Evolutionary conservation across 108 stramenopile species (phyloP), one percentile per base, ranked within the genome.

Genomic region (Pelagomonas calceolata): DNA sequence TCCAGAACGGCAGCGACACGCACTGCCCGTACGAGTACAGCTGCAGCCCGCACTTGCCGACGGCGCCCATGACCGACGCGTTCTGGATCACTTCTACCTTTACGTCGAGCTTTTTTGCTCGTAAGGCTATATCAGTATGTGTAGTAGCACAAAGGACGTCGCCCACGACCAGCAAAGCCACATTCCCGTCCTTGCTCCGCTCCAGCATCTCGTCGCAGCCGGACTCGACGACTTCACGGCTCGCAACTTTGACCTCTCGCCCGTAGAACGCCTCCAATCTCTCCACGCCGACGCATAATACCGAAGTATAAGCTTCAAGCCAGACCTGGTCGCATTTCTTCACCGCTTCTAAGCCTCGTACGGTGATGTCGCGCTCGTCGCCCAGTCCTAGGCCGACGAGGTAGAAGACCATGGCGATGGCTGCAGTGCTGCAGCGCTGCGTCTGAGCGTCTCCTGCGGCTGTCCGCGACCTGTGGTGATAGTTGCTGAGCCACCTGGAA

Each of bases 141-240:
- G 97, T 98, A 18, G 97, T 98, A 17, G 97, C 97, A 71, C 95
- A 95, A 12, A 99, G 88, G 4, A 96, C 95, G 78, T 99, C 98
- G 17, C 98, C 98, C 0, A 99, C 98, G 14, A 99, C 97, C 29
- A 99, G 83, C 70, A 99, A 89, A 0, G 94, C 84, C 0, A 99
- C 96, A 30, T 90, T 83, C 51, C 81, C 76, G 30, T 90, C 82
- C 51, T 85, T 87, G 34, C 83, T 81, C 29, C 85, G 85, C 46
- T 86, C 89, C 35, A 92, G 75, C 21, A 99, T 98, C 37, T 91
- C 83, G 68, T 99, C 98, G 15, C 95, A 94, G 51, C 90, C 88
- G 32, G 88, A 88, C 86, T 99, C 98, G 12, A 94, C 93, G 76
- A 92, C 75, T 43, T 92, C 84, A 32, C 98, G 87, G 81, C 95